Evolutionary conservation across 1,284 basidiomycete genomes (phyloP).

Genomic region (Puccinia brachypodii): DNA sequence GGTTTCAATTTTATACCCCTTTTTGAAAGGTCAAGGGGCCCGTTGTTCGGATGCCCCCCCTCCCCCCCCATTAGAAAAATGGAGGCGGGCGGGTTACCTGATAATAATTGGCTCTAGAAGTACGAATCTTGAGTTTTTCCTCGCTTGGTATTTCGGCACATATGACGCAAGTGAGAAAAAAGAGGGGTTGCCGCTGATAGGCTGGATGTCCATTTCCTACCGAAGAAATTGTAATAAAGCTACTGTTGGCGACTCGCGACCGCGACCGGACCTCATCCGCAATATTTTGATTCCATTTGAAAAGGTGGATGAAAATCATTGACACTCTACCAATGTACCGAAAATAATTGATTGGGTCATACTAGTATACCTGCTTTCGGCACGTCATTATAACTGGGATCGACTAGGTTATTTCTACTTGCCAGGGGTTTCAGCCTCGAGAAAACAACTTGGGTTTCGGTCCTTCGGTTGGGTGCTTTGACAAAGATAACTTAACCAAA

Average conservation of each 20-base stretch:
- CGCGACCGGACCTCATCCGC: neutral
- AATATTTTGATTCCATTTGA: neutral
- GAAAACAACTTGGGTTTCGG: neutral
- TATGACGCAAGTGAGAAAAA: neutral
- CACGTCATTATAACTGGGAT: neutral
- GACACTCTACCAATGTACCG: neutral
- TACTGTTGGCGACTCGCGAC: slow-evolving; percentile 12
- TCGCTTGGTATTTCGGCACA: neutral
- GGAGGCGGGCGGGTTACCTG: no score
- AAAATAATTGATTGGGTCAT: neutral
- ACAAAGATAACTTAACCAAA: no score
- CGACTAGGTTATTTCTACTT: neutral
- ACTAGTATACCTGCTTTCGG: neutral
- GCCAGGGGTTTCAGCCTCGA: neutral
- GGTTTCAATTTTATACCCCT: neutral
- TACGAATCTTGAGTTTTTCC: neutral
- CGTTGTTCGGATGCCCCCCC: neutral
- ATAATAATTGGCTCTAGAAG: neutral
- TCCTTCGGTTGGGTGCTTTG: no score
- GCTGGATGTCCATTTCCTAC: neutral
- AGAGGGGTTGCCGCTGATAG: neutral
- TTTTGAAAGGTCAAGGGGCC: neutral
- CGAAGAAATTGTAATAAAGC: neutral
- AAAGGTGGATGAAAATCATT: neutral
- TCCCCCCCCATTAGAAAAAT: no score